Evolutionary conservation across 768 basidiomycete species (phyloP).

Genomic region (Zangia roseola): DNA sequence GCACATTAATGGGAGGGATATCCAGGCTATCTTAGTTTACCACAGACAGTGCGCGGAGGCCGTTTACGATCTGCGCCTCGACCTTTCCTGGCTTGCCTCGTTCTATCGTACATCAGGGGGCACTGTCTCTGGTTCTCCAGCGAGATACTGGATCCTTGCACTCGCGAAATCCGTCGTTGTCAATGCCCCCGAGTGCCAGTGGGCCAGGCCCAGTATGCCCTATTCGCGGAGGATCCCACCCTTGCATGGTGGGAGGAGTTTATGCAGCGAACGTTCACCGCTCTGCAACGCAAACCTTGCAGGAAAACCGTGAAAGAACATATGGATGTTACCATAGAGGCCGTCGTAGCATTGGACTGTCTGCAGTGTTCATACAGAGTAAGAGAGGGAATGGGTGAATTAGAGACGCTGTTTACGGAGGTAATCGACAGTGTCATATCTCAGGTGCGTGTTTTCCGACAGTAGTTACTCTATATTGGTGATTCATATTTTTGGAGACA

Average conservation of each 20-base stretch:
- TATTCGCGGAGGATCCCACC: not conserved
- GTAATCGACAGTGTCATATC: slow-evolving; percentile 13
- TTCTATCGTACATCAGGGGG: slow-evolving; percentile 5
- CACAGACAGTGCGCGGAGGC: slow-evolving; percentile 15
- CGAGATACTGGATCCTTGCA: no score
- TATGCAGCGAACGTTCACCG: slow-evolving; percentile 9
- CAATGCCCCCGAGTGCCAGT: not conserved
- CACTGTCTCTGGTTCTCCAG: slow-evolving; percentile 8
- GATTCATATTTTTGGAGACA: no score
- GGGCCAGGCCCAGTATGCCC: no score
- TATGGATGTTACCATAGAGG: not conserved
- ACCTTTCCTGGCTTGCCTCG: slow-evolving; percentile 15
- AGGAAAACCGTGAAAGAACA: slow-evolving; percentile 1
- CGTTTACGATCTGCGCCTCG: not conserved
- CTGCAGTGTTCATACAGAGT: not conserved
- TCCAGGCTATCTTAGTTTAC: slow-evolving; percentile 26
- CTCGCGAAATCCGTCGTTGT: no score
- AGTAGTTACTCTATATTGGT: no score
- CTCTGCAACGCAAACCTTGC: slow-evolving; percentile 19
- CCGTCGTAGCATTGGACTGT: not conserved
- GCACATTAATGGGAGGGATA: slow-evolving; percentile 23
- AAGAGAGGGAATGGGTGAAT: slow-evolving; percentile 13
- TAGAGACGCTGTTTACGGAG: slow-evolving; percentile 6
- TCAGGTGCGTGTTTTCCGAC: slow-evolving; percentile 14
- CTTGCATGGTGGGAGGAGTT: slow-evolving; percentile 24